phyloP scores from a whole-genome alignment of 441 rosid species.

The Mallotus japonicus region DNA sequence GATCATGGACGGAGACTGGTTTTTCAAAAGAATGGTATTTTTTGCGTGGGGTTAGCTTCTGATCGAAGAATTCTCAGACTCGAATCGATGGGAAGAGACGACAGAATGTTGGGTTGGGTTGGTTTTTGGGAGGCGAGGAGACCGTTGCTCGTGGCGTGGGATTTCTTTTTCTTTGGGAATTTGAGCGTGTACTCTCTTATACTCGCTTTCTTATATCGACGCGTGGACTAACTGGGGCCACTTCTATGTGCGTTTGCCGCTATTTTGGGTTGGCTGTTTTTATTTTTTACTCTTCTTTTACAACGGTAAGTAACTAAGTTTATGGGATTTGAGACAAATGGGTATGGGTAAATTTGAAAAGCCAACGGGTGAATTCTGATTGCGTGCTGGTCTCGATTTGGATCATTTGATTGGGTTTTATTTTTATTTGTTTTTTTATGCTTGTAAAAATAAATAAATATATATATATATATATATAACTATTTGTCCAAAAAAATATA shows the following conservation, averaged over 20 bases:
- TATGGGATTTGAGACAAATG: not conserved
- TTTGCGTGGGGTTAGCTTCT: not conserved
- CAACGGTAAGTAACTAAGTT: not conserved
- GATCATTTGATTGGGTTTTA: too few species aligned
- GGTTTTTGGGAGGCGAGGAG: conserved; percentile 7
- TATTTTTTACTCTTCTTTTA: not conserved
- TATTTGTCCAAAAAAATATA: too few species aligned
- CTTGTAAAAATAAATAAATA: too few species aligned
- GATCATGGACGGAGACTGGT: not conserved
- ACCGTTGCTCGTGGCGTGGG: conserved; percentile 20
- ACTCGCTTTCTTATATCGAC: not conserved
- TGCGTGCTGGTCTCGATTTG: too few species aligned
- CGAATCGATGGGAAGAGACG: too few species aligned
- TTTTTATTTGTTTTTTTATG: too few species aligned
- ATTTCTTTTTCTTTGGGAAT: not conserved
- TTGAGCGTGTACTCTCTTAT: not conserved
- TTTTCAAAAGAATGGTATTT: not conserved
- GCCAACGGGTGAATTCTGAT: too few species aligned
- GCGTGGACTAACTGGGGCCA: not conserved
- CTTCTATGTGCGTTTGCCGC: not conserved
- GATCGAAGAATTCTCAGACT: too few species aligned
- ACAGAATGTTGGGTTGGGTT: not conserved
- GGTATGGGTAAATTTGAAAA: too few species aligned
- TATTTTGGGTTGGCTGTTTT: not conserved
- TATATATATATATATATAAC: too few species aligned